Evolutionary conservation across 768 basidiomycete species (phyloP).

Genomic region (Tulasnella sp.): DNA sequence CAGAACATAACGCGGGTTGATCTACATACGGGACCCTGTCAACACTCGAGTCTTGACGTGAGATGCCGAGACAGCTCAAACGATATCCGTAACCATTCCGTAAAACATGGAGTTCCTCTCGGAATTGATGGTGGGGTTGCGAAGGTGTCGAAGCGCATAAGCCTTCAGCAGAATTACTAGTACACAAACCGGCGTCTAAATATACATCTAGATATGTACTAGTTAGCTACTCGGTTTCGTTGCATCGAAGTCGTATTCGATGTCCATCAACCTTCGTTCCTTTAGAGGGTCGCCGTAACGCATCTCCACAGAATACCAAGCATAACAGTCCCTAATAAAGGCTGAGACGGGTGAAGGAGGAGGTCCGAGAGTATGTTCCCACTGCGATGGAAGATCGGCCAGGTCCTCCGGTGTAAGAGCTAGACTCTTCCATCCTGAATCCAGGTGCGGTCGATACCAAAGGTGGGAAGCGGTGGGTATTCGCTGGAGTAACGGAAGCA

Average conservation of each 20-base stretch:
- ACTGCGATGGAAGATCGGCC: background rate
- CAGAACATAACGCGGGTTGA: too few species aligned
- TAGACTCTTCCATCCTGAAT: background rate
- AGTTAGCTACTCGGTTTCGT: background rate
- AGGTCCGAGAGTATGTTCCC: background rate
- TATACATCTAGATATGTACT: background rate
- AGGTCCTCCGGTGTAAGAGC: background rate
- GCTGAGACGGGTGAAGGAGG: background rate
- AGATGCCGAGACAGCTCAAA: too few species aligned
- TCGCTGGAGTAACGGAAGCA: too few species aligned
- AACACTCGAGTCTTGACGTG: too few species aligned
- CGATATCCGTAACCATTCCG: too few species aligned
- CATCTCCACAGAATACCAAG: background rate
- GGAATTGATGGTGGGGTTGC: too few species aligned
- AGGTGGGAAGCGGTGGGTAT: too few species aligned
- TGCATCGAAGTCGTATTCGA: background rate
- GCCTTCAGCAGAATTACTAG: too few species aligned
- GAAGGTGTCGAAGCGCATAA: too few species aligned
- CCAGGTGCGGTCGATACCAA: too few species aligned
- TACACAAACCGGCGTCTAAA: background rate
- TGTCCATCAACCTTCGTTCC: background rate
- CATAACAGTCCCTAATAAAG: background rate
- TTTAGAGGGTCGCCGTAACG: background rate
- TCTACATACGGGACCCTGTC: too few species aligned
- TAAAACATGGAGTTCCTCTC: too few species aligned